Base-by-base conservation (phyloP, 2,329 filamentous ascomycete genomes). In the Thelonectria discophora region DNA sequence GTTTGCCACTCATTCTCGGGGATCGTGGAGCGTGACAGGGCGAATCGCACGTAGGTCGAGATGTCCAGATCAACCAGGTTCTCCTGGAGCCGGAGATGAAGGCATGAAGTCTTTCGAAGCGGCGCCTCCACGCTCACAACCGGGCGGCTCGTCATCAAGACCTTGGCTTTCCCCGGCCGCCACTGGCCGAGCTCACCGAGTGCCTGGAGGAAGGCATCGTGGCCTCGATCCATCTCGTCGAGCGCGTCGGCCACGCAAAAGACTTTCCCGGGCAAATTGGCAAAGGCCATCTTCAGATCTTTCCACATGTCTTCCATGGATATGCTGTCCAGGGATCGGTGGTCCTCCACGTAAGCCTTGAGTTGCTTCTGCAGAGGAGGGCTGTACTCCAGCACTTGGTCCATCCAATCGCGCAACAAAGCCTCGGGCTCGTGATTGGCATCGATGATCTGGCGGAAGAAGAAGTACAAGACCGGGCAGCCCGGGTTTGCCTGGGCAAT, bases 61-160 rank as follows among this genome's bases (percentile, higher is more conserved):
- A 82, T 80, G 58, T 82, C 81, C 5, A 60, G 47, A 40, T 81
- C 75, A 5, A 82, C 75, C 3, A 71, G 58, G 8, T 51, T 57
- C 42, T 74, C 69, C 18, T 79, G 69, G 1, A 84, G 72, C 1
- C 75, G 70, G 7, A 82, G 64, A 3, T 76, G 66, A 4, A 75
- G 46, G 15, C 72, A 49, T 7, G 63, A 50, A 0, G 64, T 27
- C 7, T 67, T 57, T 15, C 72, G 69, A 1, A 82, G 60, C 1
- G 68, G 58, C 1, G 18, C 47, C 51, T 81, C 74, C 2, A 77
- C 62, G 3, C 12, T 64, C 6, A 64, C 42, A 5, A 74, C 65
- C 1, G 77, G 78, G 1, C 80, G 77, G 61, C 79, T 81, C 0
- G 81, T 82, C 8, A 81, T 73, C 0, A 81, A 24, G 0, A 82